phyloP scores from a whole-genome alignment of 2,329 filamentous ascomycete species.

The Exophiala lecanii-corni region DNA sequence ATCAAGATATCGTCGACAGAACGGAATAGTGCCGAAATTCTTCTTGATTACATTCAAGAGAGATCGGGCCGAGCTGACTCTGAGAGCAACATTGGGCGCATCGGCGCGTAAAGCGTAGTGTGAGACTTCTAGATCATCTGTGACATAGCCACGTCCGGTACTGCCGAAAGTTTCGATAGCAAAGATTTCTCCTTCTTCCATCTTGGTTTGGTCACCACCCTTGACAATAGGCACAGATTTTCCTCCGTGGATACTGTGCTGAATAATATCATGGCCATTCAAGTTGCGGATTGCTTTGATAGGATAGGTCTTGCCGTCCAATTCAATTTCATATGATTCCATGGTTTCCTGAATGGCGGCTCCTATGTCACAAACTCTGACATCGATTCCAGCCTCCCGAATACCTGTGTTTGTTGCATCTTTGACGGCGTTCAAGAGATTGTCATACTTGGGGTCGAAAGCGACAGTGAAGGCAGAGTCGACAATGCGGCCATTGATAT shows the following conservation, averaged over 20 bases:
- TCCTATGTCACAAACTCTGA: slow-evolving; percentile 79
- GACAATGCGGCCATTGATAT: slow-evolving; percentile 66
- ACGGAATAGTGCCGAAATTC: slow-evolving; percentile 91
- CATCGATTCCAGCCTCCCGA: slow-evolving; percentile 84
- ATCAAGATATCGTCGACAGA: slow-evolving; percentile 85
- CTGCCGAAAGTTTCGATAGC: slow-evolving; percentile 95
- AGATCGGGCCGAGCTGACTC: slow-evolving; percentile 76
- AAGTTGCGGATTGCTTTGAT: slow-evolving; percentile 83
- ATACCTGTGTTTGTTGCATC: slow-evolving; percentile 72
- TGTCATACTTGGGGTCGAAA: slow-evolving; percentile 65
- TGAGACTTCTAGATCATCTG: slow-evolving; percentile 81
- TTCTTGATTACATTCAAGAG: slow-evolving; percentile 87
- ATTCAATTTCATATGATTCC: slow-evolving; percentile 87
- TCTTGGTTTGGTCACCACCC: slow-evolving; percentile 81
- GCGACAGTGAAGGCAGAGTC: slow-evolving; percentile 67
- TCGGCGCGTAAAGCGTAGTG: slow-evolving; percentile 77
- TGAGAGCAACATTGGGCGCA: slow-evolving; percentile 69
- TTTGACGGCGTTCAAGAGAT: slow-evolving; percentile 61
- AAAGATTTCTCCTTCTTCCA: slow-evolving; percentile 95
- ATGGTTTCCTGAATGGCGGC: slow-evolving; percentile 82
- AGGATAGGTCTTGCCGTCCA: slow-evolving; percentile 71
- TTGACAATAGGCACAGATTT: slow-evolving; percentile 96
- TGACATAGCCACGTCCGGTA: slow-evolving; percentile 82
- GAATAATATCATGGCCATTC: slow-evolving; percentile 84
- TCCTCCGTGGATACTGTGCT: slow-evolving; percentile 83